A percentile compares a stretch with the other conserved stretches of the same genome.
Evolutionary conservation across 306 rosid species (phyloP).

Genomic region (Citrullus mucosospermus): DNA sequence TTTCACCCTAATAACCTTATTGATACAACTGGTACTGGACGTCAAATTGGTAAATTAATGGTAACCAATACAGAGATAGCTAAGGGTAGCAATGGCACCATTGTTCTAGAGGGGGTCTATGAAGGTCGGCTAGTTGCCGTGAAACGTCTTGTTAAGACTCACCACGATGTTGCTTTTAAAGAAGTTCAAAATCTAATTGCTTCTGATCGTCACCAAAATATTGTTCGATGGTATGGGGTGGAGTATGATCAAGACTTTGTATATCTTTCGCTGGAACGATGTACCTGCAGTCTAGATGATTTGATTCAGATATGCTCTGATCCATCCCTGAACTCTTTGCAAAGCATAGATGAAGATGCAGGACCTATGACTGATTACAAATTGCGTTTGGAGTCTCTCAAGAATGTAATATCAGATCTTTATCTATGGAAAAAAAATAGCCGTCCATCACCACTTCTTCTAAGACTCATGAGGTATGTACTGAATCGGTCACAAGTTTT

Average conservation of each 20-base stretch:
- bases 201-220: slow-evolving; percentile 55
- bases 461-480: slow-evolving; percentile 61
- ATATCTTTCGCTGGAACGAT: slow-evolving; percentile 67
- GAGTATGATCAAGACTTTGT: slow-evolving; percentile 74
- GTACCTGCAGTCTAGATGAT: slow-evolving; percentile 61
- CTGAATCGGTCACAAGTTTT: not conserved
- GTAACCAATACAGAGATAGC: slow-evolving; percentile 63
- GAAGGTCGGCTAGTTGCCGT: slow-evolving; percentile 76
- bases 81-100: slow-evolving; percentile 79
- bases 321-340: slow-evolving; percentile 9
- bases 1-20: slow-evolving; percentile 15
- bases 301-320: slow-evolving; percentile 34
- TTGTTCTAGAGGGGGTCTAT: slow-evolving; percentile 64
- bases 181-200: slow-evolving; percentile 76
- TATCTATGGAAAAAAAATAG: slow-evolving; percentile 45
- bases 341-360: slow-evolving; percentile 17
- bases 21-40: not conserved
- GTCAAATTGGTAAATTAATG: slow-evolving; percentile 59
- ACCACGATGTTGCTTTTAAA: slow-evolving; percentile 54
- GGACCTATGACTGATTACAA: slow-evolving; percentile 17
- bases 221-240: slow-evolving; percentile 83
- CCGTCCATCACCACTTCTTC: slow-evolving; percentile 39
- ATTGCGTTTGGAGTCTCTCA: slow-evolving; percentile 22
- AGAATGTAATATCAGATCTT: slow-evolving; percentile 20
- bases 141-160: slow-evolving; percentile 71